Conservation (phyloP, 2,329 filamentous ascomycete species). For the Beauveria medogensis region DNA sequence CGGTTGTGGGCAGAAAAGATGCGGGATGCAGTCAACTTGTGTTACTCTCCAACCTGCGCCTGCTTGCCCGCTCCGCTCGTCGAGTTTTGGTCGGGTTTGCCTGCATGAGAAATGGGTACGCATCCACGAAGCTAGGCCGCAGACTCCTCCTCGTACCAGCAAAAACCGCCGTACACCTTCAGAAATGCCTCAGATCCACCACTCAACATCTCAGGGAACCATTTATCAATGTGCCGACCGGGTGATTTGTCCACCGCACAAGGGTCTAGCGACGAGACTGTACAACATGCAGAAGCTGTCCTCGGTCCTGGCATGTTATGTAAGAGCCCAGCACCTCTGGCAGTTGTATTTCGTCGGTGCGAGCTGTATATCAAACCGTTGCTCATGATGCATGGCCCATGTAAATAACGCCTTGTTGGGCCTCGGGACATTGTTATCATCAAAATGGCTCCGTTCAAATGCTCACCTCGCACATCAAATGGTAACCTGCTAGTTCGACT, state of each 20-base stretch:
- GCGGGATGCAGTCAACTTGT: neutral
- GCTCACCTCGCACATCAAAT: neutral
- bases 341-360: neutral
- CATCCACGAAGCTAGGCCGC: neutral
- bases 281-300: neutral
- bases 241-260: neutral
- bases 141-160: neutral
- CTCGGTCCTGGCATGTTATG: neutral
- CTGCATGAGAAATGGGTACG: conserved; percentile 8
- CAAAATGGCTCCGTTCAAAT: neutral
- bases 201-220: neutral
- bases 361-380: neutral
- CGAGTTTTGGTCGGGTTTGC: neutral
- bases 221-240: neutral
- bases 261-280: neutral
- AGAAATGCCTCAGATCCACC: conserved; percentile 27
- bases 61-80: neutral
- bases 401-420: neutral
- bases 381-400: neutral
- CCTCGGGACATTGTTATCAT: neutral
- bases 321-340: neutral
- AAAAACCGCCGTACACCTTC: neutral
- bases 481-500: neutral
- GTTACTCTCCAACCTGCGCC: neutral
- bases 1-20: neutral